Evolutionary conservation across 768 basidiomycete species (phyloP).

Genomic region (Pleurotus djamor): DNA sequence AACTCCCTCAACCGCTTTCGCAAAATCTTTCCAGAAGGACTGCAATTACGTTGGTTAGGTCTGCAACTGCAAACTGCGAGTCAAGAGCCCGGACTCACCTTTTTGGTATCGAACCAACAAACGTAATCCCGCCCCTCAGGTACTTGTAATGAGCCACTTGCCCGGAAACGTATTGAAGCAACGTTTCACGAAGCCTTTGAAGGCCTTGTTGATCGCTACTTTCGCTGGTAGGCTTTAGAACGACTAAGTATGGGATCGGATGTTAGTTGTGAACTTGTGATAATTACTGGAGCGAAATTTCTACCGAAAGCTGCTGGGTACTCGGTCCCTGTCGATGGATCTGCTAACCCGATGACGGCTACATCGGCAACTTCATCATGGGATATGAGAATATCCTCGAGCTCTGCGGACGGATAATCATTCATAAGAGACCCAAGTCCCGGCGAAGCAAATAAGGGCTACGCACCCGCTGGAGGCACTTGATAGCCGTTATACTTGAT

Average conservation of each 20-base stretch:
- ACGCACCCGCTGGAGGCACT: neutral
- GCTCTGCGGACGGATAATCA: neutral
- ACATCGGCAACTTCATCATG: slow-evolving; percentile 5
- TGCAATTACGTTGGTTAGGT: neutral
- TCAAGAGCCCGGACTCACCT: neutral
- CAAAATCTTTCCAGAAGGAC: neutral
- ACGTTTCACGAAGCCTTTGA: neutral
- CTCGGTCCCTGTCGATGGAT: neutral
- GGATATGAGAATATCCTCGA: slow-evolving; percentile 3
- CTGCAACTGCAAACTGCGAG: too few relatives aligned
- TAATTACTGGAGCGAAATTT: too few relatives aligned
- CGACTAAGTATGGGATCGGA: too few relatives aligned
- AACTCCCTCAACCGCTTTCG: too few relatives aligned
- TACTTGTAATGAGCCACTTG: neutral
- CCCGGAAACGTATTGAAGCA: neutral
- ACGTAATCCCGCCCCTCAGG: neutral
- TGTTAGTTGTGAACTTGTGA: too few relatives aligned
- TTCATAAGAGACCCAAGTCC: too few relatives aligned
- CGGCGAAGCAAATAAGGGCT: neutral
- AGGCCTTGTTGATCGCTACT: neutral
- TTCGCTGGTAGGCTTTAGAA: neutral
- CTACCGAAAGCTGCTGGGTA: slow-evolving; percentile 1
- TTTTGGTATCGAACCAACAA: neutral
- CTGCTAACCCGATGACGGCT: slow-evolving; percentile 3
- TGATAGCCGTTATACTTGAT: slow-evolving; percentile 8